Percentiles rank a stretch among this genome's conserved stretches.
phyloP scores from a whole-genome alignment of 805 yeast genomes.

The Starmerella ratchasimensis region DNA sequence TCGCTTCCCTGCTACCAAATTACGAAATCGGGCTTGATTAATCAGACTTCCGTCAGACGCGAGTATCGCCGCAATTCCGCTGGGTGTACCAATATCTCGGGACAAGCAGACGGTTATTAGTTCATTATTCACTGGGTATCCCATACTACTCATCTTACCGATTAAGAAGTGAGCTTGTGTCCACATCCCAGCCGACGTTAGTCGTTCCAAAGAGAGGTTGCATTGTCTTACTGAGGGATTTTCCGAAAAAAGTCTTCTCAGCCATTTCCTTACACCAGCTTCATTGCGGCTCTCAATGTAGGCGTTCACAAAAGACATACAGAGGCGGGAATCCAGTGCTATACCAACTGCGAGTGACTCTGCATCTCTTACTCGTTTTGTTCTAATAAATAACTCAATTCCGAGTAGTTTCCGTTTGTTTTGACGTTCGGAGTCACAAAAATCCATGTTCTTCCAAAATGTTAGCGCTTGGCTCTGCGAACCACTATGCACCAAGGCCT shows the following conservation, averaged over 20 bases:
- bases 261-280: constrained; percentile 1
- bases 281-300: constrained; percentile 1
- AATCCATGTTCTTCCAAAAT: background rate
- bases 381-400: background rate
- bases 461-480: too few species aligned
- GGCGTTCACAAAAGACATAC: constrained; percentile 2
- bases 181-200: constrained; percentile 7
- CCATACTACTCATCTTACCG: background rate
- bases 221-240: background rate
- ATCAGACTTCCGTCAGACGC: constrained; percentile 9
- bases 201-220: background rate
- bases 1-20: too few species aligned
- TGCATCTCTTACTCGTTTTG: constrained; percentile 1
- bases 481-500: too few species aligned
- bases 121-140: constrained; percentile 1
- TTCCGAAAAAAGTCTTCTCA: background rate
- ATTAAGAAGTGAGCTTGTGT: constrained; percentile 2
- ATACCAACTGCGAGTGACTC: constrained; percentile 1
- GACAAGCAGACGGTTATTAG: constrained; percentile 2
- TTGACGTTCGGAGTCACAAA: background rate
- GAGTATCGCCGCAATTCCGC: constrained; percentile 2
- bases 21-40: constrained; percentile 2
- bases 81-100: background rate
- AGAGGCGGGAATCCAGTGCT: background rate
- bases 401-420: background rate